Base-by-base conservation (phyloP, 2,329 filamentous ascomycete genomes). In the Penicillium sp. region DNA sequence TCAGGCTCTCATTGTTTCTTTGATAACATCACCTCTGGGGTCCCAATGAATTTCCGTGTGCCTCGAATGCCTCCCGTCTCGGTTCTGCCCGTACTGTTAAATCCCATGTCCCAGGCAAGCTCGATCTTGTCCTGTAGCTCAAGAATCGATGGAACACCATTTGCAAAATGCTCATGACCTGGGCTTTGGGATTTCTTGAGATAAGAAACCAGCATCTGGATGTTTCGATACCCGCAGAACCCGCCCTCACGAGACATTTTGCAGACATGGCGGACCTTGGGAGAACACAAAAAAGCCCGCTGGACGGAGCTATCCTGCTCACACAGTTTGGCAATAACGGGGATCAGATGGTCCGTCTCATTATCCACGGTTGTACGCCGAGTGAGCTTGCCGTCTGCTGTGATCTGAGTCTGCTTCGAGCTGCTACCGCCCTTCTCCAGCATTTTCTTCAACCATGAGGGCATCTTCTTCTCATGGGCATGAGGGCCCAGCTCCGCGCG, bases 41-140 rank as follows among this genome's bases (percentile, higher is more conserved):
- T 97, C 16, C 93, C 93, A 65, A 98, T 98, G 70, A 95, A 98
- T 73, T 97, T 98, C 58, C 95, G 85, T 0, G 93, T 96, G n/a
- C 88, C 88, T 61, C 81, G 85, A 61, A 98, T 90, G 1, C 92
- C 91, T 2, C 93, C 93, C 0, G 93, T 97, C 74, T 98, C 91
- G 2, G 85, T 70, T 33, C 90, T 84, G 3, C 90, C 91, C 45
- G 86, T 82, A 3, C 83, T 71, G 66, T 96, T 95, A 70, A 95
- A 91, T 0, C 90, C 92, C 69, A 81, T 82, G 68, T 96, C 90
- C 93, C 93, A 98, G 0, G 92, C 93, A 16, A 79, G 77, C 73
- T 98, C 93, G 65, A 98, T 96, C 66, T 87, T 79, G 54, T 96
- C 89, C 70, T 98, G 95, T 8, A 98, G 84, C 49, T 88, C 80